Percentiles rank a stretch among this genome's conserved stretches.
phyloP scores from a whole-genome alignment of 163 green algal genomes.

The Coccomyxa subellipsoidea region DNA sequence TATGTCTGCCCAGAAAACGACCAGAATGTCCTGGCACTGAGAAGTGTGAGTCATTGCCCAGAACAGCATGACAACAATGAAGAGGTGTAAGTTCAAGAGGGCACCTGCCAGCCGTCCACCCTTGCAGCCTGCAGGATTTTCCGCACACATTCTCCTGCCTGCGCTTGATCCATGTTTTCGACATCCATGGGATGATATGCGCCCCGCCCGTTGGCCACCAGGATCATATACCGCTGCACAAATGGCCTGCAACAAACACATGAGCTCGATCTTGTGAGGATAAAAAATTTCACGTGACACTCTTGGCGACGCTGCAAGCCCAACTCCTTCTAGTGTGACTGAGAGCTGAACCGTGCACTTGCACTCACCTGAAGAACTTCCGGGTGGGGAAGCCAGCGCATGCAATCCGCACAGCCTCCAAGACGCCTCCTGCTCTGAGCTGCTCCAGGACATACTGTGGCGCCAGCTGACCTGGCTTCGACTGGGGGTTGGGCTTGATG shows the following conservation, averaged over 20 bases:
- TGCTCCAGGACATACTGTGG: slow-evolving; percentile 55
- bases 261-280: too few species aligned
- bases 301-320: too few species aligned
- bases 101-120: slow-evolving; percentile 41
- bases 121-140: slow-evolving; percentile 29
- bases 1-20: neutral
- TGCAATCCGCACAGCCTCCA: slow-evolving; percentile 96
- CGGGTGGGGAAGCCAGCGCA: slow-evolving; percentile 73
- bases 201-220: slow-evolving; percentile 31
- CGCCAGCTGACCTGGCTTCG: slow-evolving; percentile 32
- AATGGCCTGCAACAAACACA: slow-evolving; percentile 33
- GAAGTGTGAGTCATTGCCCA: neutral
- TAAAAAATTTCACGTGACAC: too few species aligned
- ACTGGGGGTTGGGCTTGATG: slow-evolving; percentile 91
- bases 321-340: too few species aligned
- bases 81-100: too few species aligned
- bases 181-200: slow-evolving; percentile 19
- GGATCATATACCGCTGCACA: slow-evolving; percentile 45
- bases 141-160: slow-evolving; percentile 29
- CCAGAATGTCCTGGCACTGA: neutral
- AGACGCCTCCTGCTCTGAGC: slow-evolving; percentile 69
- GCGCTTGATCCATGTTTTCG: slow-evolving; percentile 7
- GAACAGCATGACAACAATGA: neutral
- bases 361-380: slow-evolving; percentile 42
- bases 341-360: neutral